A percentile compares a stretch with the other conserved stretches of the same genome.
Conservation (phyloP, 1,284 basidiomycete species). For the Cutaneotrichosporon sp. region DNA sequence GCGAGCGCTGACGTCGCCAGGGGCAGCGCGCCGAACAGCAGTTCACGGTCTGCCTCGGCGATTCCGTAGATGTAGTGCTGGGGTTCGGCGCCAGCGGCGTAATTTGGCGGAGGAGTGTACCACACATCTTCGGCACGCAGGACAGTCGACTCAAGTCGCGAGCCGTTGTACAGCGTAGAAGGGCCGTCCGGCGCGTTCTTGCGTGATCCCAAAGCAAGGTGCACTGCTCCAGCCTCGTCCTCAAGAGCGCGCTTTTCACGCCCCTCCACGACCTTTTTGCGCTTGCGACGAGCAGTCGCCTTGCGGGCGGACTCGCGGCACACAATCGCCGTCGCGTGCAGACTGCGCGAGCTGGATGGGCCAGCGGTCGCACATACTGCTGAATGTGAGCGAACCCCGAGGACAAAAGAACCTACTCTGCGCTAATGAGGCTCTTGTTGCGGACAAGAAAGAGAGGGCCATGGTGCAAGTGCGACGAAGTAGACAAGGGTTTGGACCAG, state of each 20-base stretch:
- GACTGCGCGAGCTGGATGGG: not conserved
- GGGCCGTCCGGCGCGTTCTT: constrained; percentile 10
- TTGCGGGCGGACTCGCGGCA: constrained; percentile 10
- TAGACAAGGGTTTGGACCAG: not conserved
- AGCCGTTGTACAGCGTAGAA: constrained; percentile 26
- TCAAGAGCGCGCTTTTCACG: not conserved
- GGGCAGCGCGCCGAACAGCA: constrained; percentile 44
- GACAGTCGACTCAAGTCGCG: constrained; percentile 25
- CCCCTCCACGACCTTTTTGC: constrained; percentile 11
- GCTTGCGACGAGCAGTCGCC: constrained; percentile 15
- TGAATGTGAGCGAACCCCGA: not conserved
- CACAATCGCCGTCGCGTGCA: constrained; percentile 4
- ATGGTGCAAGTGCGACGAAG: not conserved
- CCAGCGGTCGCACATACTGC: constrained; percentile 1
- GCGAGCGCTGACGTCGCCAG: constrained; percentile 30
- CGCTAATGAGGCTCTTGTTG: not conserved
- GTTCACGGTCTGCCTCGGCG: constrained; percentile 27
- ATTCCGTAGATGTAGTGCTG: constrained; percentile 33
- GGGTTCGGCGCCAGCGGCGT: constrained; percentile 31
- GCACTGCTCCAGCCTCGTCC: constrained; percentile 6
- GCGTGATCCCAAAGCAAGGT: constrained; percentile 19
- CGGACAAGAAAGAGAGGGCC: not conserved
- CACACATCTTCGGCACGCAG: constrained; percentile 32
- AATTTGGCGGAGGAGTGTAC: constrained; percentile 37
- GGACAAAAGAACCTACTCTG: not conserved